Evolutionary conservation across 495 filamentous ascomycete species (phyloP).

Genomic region (Articulospora tetracladia): DNA sequence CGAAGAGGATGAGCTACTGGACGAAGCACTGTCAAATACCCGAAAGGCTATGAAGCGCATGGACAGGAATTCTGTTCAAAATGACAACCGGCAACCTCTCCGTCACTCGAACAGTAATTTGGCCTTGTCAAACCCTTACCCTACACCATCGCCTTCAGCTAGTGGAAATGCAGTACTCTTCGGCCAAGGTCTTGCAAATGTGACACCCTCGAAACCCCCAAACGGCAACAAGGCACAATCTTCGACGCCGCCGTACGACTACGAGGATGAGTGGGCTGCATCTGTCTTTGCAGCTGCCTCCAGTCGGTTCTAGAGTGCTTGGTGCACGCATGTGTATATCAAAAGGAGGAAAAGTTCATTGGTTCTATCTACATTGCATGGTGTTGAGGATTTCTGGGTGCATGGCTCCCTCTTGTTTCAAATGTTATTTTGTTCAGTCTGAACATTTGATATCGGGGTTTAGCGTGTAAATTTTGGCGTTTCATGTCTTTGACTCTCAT

Average conservation of each 20-base stretch:
- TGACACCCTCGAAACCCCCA: conserved; percentile 54
- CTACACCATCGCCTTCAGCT: conserved; percentile 85
- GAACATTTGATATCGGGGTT: conserved; percentile 26
- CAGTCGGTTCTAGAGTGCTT: conserved; percentile 41
- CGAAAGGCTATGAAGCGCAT: conserved; percentile 46
- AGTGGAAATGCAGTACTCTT: conserved; percentile 72
- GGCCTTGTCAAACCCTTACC: conserved; percentile 74
- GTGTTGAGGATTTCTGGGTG: conserved; percentile 27
- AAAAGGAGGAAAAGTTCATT: conserved; percentile 27
- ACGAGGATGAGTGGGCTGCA: conserved; percentile 84
- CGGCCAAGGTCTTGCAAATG: conserved; percentile 42
- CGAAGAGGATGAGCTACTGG: conserved; percentile 92
- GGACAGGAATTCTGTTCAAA: conserved; percentile 43
- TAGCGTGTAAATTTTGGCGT: conserved; percentile 28
- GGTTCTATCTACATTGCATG: conserved; percentile 29
- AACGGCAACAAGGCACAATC: conserved; percentile 54
- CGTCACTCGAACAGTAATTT: conserved; percentile 55
- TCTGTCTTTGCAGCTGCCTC: conserved; percentile 67
- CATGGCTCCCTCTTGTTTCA: conserved; percentile 20
- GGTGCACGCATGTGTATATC: conserved; percentile 18
- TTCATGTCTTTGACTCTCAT: conserved; percentile 18
- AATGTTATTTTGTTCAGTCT: conserved; percentile 20
- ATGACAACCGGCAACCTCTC: conserved; percentile 37
- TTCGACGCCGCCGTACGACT: conserved; percentile 81
- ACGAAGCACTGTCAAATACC: conserved; percentile 61